Percentiles rank a stretch among this genome's conserved stretches.
Conservation (phyloP, 192 early-diverging fungal genomes). For the Entophlyctis luteolus region DNA sequence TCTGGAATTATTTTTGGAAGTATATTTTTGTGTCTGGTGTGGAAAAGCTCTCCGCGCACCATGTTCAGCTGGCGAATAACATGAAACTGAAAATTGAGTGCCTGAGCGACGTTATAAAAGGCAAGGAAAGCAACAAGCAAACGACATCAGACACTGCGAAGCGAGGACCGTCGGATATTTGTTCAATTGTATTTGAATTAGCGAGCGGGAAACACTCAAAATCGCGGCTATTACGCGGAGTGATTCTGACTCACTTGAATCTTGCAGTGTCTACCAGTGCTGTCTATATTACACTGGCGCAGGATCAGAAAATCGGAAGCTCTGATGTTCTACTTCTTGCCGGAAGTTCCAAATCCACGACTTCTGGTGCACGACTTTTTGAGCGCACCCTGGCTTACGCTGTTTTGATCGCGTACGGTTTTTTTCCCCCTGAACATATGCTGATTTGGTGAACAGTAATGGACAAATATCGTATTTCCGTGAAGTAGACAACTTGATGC, state of each 20-base stretch:
- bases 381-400: background rate
- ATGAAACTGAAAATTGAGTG: constrained; percentile 1
- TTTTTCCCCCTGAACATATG: background rate
- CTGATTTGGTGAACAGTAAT: constrained; percentile 4
- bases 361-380: no score
- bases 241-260: background rate
- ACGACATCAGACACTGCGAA: constrained; percentile 3
- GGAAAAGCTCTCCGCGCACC: background rate
- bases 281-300: constrained; percentile 8
- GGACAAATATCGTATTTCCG: background rate
- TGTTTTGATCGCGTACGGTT: constrained; percentile 2
- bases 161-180: background rate
- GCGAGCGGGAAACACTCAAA: background rate
- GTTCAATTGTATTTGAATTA: background rate
- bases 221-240: no score
- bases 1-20: background rate
- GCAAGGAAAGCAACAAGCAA: background rate
- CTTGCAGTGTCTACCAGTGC: constrained; percentile 1
- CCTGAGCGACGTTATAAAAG: background rate
- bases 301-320: background rate
- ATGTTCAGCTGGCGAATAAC: background rate
- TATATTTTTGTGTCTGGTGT: background rate
- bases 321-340: background rate
- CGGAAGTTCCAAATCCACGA: background rate
- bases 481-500: background rate